Evolutionary conservation across 176 grass and related monocot genomes (phyloP).

Genomic region (Triticum aestivum): DNA sequence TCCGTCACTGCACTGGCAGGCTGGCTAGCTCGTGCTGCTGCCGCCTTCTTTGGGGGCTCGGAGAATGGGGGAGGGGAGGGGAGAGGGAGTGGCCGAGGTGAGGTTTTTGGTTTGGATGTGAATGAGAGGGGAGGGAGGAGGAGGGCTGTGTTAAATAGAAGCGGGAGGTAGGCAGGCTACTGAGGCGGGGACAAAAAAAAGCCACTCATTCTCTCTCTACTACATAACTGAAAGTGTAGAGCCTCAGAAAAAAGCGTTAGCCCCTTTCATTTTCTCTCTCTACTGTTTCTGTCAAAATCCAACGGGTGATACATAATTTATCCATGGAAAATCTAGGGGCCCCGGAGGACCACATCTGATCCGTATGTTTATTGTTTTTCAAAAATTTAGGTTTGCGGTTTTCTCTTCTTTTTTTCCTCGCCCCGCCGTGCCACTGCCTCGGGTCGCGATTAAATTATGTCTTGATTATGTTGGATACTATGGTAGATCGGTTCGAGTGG

Average conservation of each 20-base stretch:
- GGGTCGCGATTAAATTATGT: no score
- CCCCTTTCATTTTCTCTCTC: no score
- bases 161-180: no score
- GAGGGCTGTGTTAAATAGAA: not conserved
- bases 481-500: not conserved
- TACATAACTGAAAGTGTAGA: not conserved
- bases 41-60: not conserved
- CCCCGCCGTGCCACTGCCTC: not conserved
- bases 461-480: not conserved
- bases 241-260: not conserved
- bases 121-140: not conserved
- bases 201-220: not conserved
- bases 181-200: not conserved
- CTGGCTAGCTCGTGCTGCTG: not conserved
- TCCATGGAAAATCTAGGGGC: not conserved
- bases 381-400: not conserved
- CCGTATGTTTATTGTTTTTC: no score
- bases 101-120: not conserved
- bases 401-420: not conserved
- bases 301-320: not conserved
- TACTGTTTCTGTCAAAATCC: not conserved
- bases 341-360: not conserved
- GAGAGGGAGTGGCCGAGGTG: not conserved
- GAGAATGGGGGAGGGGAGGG: not conserved
- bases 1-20: not conserved